Evolutionary conservation across 2,329 filamentous ascomycete species (phyloP), one percentile per base, ranked within the genome.

Genomic region (Beauveria brongniartii): DNA sequence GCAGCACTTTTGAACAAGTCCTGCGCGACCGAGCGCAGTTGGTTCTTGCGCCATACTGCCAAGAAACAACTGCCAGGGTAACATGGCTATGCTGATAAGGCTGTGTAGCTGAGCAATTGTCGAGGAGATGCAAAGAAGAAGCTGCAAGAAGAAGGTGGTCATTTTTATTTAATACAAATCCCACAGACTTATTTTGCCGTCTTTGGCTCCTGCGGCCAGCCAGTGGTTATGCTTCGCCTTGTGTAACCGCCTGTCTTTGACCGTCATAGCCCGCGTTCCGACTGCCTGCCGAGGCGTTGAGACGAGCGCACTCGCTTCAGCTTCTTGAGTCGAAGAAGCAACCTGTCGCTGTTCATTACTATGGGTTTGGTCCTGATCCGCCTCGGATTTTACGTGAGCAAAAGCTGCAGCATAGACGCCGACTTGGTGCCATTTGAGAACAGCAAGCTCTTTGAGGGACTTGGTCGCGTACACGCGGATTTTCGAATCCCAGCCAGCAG

Each of bases 121-220:
- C 10, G 4, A 28, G n/a, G 12, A 34, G 20, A 2, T 41, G 30
- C 16, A 57, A 57, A 10, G 5, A 8, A 2, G 10, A 50, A 14
- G 16, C 3, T 26, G 12, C 3, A 47, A 16, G 12, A 7, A 46
- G 2, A 7, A 8, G 5, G 30, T 26, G 16, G 7, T 50, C 12
- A 5, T 20, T 18, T 5, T 37, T 50, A 24, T 12, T 59, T 9
- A 92, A 72, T 94, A 99, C 62, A 97, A 86, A 76, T 97, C 91
- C 94, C 94, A 99, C 66, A 99, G 77, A 70, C 91, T 96, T 64
- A 97, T 85, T 72, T 95, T 96, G 20, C 93, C 94, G 76, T 97
- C 94, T 72, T 97, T 99, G 60, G 90, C 89, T 1, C 94, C 94
- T 1, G 86, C 91, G 20, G 89, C 94, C 56, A 97, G 73, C 92